Percentiles rank a stretch among this genome's conserved stretches.
These are phyloP conservation scores for Cryphonectria naterciae DNA, from an alignment of 2,329 filamentous ascomycete species.

Conservation along the genomic window DNA sequence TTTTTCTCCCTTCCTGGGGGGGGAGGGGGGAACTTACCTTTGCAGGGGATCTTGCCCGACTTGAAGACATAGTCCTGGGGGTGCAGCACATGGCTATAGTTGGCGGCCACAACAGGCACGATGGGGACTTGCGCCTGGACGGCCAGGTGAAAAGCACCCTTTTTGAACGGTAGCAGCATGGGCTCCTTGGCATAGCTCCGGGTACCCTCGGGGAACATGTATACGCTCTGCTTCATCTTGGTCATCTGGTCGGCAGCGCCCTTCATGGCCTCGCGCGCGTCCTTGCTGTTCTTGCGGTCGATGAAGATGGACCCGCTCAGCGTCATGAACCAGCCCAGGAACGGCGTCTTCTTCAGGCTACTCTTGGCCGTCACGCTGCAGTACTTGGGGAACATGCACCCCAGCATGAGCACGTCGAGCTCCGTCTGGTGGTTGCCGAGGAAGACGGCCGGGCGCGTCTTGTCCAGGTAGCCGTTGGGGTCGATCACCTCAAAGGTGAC, in stretches of 20 bases:
- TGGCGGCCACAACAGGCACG: slow-evolving; percentile 80
- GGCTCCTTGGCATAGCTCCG: slow-evolving; percentile 85
- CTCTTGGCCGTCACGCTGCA: slow-evolving; percentile 93
- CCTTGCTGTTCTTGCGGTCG: slow-evolving; percentile 82
- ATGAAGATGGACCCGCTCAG: slow-evolving; percentile 93
- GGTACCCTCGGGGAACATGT: slow-evolving; percentile 91
- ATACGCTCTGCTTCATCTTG: slow-evolving; percentile 73
- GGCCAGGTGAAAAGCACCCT: slow-evolving; percentile 95
- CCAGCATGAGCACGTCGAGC: slow-evolving; percentile 91
- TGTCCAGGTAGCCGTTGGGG: slow-evolving; percentile 63
- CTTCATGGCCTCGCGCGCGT: slow-evolving; percentile 83
- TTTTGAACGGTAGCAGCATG: slow-evolving; percentile 92
- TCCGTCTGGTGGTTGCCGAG: slow-evolving; percentile 96
- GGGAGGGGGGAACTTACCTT: slow-evolving; percentile 55
- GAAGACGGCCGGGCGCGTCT: slow-evolving; percentile 81
- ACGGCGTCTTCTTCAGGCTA: slow-evolving; percentile 75
- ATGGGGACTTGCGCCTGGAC: slow-evolving; percentile 93
- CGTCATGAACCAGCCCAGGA: slow-evolving; percentile 94
- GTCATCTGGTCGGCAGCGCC: slow-evolving; percentile 82
- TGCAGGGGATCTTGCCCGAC: slow-evolving; percentile 72
- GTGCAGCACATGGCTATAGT: slow-evolving; percentile 75
- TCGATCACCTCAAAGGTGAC: slow-evolving; percentile 78
- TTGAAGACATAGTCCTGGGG: slow-evolving; percentile 68
- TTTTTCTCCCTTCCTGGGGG: no score
- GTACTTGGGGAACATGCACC: slow-evolving; percentile 85